Evolutionary conservation across 768 basidiomycete genomes (phyloP).

Genomic region (Daedaleopsis sinensis): DNA sequence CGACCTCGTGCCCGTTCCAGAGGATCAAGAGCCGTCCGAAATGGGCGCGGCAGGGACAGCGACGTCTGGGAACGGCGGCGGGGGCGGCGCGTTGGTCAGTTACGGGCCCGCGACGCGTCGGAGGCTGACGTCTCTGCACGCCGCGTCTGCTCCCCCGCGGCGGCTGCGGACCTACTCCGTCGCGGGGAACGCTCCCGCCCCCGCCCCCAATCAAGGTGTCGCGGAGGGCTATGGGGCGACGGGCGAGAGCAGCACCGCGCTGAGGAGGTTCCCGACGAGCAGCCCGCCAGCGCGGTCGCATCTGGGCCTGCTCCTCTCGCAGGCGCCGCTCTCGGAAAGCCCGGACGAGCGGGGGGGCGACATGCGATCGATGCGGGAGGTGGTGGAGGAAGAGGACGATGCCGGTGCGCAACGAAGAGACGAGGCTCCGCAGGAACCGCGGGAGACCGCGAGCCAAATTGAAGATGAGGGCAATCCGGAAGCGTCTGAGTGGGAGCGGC

Average conservation of each 20-base stretch:
- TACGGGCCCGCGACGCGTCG: conserved; percentile 45
- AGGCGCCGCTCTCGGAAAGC: conserved; percentile 31
- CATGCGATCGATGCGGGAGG: neutral
- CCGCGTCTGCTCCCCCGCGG: conserved; percentile 12
- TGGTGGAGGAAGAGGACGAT: neutral
- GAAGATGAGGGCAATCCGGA: conserved; percentile 30
- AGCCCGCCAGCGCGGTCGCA: conserved; percentile 14
- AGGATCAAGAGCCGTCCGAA: conserved; percentile 16
- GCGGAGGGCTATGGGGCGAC: conserved; percentile 18
- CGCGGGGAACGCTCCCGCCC: neutral
- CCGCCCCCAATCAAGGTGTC: neutral
- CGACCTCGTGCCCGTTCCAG: conserved; percentile 39
- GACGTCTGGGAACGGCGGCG: neutral
- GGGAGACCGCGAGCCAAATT: conserved; percentile 33
- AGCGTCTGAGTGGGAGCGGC: conserved; percentile 32
- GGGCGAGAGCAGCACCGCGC: conserved; percentile 23
- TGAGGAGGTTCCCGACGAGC: conserved; percentile 26
- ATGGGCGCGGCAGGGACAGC: neutral
- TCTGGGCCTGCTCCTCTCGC: conserved; percentile 9
- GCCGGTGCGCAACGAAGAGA: conserved; percentile 12
- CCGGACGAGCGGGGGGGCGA: conserved; percentile 23
- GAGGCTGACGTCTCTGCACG: conserved; percentile 39
- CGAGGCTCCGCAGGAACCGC: conserved; percentile 21
- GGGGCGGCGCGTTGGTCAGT: conserved; percentile 28
- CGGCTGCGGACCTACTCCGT: conserved; percentile 18